Base-by-base conservation (phyloP, 1,284 basidiomycete species). In the Lignosus rhinocerotis region DNA sequence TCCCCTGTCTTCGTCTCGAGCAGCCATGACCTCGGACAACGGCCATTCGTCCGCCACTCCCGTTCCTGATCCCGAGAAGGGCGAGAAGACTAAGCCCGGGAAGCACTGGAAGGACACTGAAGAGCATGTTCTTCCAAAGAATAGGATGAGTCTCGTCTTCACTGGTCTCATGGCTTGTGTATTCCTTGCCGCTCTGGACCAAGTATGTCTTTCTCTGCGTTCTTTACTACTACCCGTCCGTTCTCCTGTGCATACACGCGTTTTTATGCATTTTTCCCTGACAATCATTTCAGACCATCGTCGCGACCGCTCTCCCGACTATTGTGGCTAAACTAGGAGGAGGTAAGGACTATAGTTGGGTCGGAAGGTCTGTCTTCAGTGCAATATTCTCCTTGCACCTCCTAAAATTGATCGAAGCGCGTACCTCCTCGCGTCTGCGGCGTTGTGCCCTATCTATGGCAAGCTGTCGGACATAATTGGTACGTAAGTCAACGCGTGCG, bases 241-340 rank as follows among this genome's bases (percentile, higher is more conserved):
- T 2, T 45, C 9, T 17, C 14, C 32, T 19, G 19, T 14, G 3
- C 14, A 36, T 51, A 56, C 33, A 19, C 38, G 12, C 38, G 25
- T 43, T 25, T 25, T 12, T 17, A 19, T 34, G 12, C 38, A n/a
- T 43, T 17, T 2, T 12, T 17, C 46, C 16, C 16, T 17, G 21
- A 43, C 36, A 56, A 55, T 52, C 41, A 21, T 25, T 17, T 3
- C 47, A 90, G 87, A 89, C 87, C 2, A 90, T 91, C 59, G 85
- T 91, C 12, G 85, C 88, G 1, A 93, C 90, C 12, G 90, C 90
- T n/a, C 73, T 93, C 41, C 90, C 90, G 1, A 92, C 88, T 2
- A 92, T 93, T 50, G 88, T 91, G 8, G 74, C 69, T 12, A 73
- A 88, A 36, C 79, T 93, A 0, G 87, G 88, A 42, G 87, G 86